Evolutionary conservation across 805 yeast species (phyloP).

Genomic region (Saturnispora bothae): DNA sequence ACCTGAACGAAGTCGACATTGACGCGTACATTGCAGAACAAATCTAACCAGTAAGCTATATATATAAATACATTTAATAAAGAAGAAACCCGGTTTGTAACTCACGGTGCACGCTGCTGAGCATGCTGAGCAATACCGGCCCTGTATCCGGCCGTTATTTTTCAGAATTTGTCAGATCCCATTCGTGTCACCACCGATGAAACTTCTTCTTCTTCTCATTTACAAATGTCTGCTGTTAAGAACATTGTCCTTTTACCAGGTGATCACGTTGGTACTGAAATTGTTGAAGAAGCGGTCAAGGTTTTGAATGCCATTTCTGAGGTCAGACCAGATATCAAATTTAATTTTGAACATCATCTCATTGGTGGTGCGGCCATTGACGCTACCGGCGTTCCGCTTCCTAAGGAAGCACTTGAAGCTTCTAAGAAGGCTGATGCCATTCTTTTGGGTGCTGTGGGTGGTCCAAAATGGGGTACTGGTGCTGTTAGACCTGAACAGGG

Average conservation of each 20-base stretch:
- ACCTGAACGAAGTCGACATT: slow-evolving; percentile 61
- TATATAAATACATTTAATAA: too few species aligned
- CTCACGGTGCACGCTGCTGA: not conserved
- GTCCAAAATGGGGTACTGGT: slow-evolving; percentile 99
- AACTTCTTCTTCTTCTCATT: not conserved
- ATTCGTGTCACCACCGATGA: not conserved
- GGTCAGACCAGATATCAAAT: slow-evolving; percentile 45
- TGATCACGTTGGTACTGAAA: slow-evolving; percentile 93
- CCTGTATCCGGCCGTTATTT: not conserved
- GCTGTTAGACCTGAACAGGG: slow-evolving; percentile 97
- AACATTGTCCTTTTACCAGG: slow-evolving; percentile 87
- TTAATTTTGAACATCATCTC: slow-evolving; percentile 71
- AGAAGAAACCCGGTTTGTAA: not conserved
- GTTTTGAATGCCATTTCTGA: slow-evolving; percentile 72
- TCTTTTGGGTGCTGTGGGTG: slow-evolving; percentile 96
- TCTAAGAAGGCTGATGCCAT: slow-evolving; percentile 88
- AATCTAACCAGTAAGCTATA: slow-evolving; percentile 18
- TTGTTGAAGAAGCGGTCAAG: slow-evolving; percentile 82
- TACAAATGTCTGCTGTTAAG: slow-evolving; percentile 29
- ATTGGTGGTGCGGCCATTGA: slow-evolving; percentile 99
- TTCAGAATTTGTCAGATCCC: not conserved
- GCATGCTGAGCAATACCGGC: slow-evolving; percentile 3
- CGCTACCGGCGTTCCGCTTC: slow-evolving; percentile 86
- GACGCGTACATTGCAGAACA: slow-evolving; percentile 58
- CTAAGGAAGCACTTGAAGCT: slow-evolving; percentile 74